A percentile compares a stretch with the other conserved stretches of the same genome.
phyloP scores from a whole-genome alignment of 352 stramenopile genomes.

The Globisporangium sylvaticum region DNA sequence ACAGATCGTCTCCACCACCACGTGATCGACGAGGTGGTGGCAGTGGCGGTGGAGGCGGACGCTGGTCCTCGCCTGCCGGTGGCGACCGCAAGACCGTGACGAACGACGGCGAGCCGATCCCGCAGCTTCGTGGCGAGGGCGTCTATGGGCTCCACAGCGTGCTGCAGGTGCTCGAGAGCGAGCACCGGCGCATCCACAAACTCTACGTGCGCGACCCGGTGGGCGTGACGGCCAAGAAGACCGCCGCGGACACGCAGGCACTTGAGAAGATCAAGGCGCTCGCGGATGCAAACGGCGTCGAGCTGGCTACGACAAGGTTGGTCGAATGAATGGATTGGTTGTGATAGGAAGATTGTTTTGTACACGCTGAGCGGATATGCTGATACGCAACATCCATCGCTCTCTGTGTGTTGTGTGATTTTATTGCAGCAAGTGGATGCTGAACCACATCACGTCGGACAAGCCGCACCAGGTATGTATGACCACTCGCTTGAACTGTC shows the following conservation, averaged over 20 bases:
- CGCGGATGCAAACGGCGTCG: conserved; percentile 24
- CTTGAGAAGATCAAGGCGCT: conserved; percentile 50
- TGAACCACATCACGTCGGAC: conserved; percentile 79
- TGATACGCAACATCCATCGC: not conserved
- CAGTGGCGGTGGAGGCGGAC: not conserved
- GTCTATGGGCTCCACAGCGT: conserved; percentile 76
- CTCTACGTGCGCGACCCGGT: conserved; percentile 48
- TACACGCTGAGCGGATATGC: no score
- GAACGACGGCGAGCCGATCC: conserved; percentile 35
- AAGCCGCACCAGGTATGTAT: conserved; percentile 67
- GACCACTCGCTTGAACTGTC: no score
- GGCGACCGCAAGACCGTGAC: conserved; percentile 15
- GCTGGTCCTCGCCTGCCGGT: conserved; percentile 1
- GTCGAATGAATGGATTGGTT: no score
- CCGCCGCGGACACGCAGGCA: conserved; percentile 22
- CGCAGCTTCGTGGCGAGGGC: conserved; percentile 48
- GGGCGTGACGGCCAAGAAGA: conserved; percentile 29
- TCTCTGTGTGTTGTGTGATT: not conserved
- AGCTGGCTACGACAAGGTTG: conserved; percentile 28
- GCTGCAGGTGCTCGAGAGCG: conserved; percentile 55
- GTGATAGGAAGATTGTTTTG: conserved; percentile 1
- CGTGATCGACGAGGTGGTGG: not conserved
- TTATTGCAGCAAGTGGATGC: conserved; percentile 71
- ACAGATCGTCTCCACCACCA: not conserved
- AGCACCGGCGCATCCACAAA: conserved; percentile 39